Base-by-base conservation (phyloP, 495 filamentous ascomycete species). In the Podospora comata region DNA sequence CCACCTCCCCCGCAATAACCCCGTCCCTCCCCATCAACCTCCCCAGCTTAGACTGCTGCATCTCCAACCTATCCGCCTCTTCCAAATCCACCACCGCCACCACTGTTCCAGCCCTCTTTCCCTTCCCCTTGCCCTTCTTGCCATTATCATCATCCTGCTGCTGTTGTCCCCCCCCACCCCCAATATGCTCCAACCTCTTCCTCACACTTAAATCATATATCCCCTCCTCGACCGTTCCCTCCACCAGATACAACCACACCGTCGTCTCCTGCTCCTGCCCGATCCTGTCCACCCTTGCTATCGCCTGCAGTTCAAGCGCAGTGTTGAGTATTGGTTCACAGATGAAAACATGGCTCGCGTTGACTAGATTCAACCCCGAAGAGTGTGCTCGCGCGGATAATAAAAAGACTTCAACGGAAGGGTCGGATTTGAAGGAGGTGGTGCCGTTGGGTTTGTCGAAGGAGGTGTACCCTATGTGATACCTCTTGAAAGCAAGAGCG, bases 321-420 rank as follows among this genome's bases (percentile, higher is more conserved):
- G 94, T 91, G 75, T 97, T 97, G 70, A 97, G 87, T 4, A 97
- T 79, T 1, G 94, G 94, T 76, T 99, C 94, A 76, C 93, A 97
- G 7, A 99, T 81, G 71, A 99, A 94, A 1, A 99, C 93, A 75
- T 99, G 92, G 13, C 89, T 97, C 4, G 94, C 95, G 75, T 94
- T 94, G 70, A 97, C 88, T 4, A 99, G 82, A 70, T 94, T 99
- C 30, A 99, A 79, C 0, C 94, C 94, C 1, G 91, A 91, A 3
- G 92, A 90, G 74, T 97, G 92, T 0, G 93, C 89, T 67, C 91
- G 90, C 1, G 93, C 93, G 73, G 97, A 92, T 57, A 99, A 82
- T 6, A 97, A 83, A 68, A 99, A 95, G 73, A 91, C 93, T 73
- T 97, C 92, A 7, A 90, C 79, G 26, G 80, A 81, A 0, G 92